Evolutionary conservation across 2,329 filamentous ascomycete genomes (phyloP).

Genomic region (Grosmannia serpens): DNA sequence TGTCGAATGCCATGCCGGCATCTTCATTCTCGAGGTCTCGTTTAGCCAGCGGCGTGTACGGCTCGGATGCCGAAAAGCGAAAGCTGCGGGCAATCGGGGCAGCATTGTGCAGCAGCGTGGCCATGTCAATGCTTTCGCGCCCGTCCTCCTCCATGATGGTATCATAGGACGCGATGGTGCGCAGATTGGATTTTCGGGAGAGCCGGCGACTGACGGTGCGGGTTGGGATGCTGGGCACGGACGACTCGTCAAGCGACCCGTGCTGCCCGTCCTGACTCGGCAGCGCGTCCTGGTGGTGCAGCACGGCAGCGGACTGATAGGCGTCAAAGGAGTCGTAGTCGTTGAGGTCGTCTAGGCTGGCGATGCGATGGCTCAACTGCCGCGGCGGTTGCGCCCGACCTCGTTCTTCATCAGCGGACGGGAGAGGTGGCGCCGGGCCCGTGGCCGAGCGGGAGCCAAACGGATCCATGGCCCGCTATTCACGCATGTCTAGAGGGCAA

Average conservation of each 20-base stretch:
- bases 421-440: not conserved
- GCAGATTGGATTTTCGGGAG: conserved; percentile 2
- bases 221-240: not conserved
- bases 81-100: conserved; percentile 23
- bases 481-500: not conserved
- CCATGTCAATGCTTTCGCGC: conserved; percentile 21
- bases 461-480: conserved; percentile 8
- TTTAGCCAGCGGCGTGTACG: conserved; percentile 20
- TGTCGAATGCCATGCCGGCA: conserved; percentile 27
- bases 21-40: conserved; percentile 19
- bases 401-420: not conserved
- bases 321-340: conserved; percentile 41
- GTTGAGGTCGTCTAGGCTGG: conserved; percentile 19
- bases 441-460: conserved; percentile 2
- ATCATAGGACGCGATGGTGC: conserved; percentile 15
- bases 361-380: conserved; percentile 13
- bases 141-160: conserved; percentile 24
- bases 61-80: conserved; percentile 9
- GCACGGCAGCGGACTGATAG: conserved; percentile 10
- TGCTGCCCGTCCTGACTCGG: conserved; percentile 19
- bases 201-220: conserved; percentile 3
- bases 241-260: conserved; percentile 22
- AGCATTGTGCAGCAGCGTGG: conserved; percentile 26
- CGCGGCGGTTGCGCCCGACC: not conserved
- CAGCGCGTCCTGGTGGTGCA: not conserved